Conservation (phyloP, 192 early-diverging fungal species). For the Chytriomyces hyalinus region DNA sequence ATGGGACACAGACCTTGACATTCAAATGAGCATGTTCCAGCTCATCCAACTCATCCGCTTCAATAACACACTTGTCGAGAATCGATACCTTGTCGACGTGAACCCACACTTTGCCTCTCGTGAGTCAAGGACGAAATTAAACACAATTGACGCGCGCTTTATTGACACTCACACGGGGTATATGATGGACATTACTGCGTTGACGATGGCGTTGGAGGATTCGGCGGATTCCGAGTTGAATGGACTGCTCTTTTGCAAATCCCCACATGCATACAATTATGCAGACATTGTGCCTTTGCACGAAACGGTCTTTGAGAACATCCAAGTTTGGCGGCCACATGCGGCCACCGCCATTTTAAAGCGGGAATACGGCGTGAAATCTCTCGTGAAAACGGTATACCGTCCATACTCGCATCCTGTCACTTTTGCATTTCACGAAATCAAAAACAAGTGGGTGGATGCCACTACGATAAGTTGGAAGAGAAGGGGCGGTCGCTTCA, state of each 20-base stretch:
- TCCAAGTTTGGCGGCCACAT: slow-evolving; percentile 40
- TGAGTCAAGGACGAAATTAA: neutral
- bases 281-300: slow-evolving; percentile 28
- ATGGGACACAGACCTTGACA: slow-evolving; percentile 46
- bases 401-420: slow-evolving; percentile 7
- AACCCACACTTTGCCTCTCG: slow-evolving; percentile 35
- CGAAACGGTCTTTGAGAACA: slow-evolving; percentile 34
- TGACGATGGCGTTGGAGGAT: slow-evolving; percentile 16
- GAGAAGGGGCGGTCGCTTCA: no score
- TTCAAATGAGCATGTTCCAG: slow-evolving; percentile 21
- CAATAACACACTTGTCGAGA: slow-evolving; percentile 33
- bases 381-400: neutral
- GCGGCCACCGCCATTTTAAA: slow-evolving; percentile 10
- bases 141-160: slow-evolving; percentile 48
- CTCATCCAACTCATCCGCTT: slow-evolving; percentile 3
- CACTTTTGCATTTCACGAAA: neutral
- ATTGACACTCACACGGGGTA: slow-evolving; percentile 43
- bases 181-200: slow-evolving; percentile 47
- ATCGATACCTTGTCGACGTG: slow-evolving; percentile 45
- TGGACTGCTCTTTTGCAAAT: slow-evolving; percentile 34
- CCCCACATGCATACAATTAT: slow-evolving; percentile 31
- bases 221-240: neutral
- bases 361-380: slow-evolving; percentile 28
- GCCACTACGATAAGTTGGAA: no score
- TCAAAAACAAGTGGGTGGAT: neutral